phyloP scores from a whole-genome alignment of 768 basidiomycete species.

The Calocybe gangraenosa region DNA sequence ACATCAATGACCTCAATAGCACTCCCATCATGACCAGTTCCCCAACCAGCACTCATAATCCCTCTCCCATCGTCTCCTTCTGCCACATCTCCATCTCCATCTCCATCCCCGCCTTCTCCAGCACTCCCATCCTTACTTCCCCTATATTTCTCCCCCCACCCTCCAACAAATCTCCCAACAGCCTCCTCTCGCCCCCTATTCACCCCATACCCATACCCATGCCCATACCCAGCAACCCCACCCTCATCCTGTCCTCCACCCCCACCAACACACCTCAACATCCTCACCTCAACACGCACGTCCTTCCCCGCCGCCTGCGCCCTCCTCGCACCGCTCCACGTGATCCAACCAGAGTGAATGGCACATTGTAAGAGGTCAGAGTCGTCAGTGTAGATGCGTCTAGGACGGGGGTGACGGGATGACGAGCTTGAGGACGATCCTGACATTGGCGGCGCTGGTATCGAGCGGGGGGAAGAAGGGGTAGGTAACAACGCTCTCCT shows the following conservation, averaged over 20 bases:
- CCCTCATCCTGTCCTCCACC: conserved; percentile 20
- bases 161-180: conserved; percentile 43
- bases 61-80: conserved; percentile 56
- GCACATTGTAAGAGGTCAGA: conserved; percentile 69
- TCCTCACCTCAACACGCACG: conserved; percentile 34
- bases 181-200: conserved; percentile 33
- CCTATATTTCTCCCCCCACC: conserved; percentile 36
- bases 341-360: conserved; percentile 59
- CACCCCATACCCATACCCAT: conserved; percentile 1
- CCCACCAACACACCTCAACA: conserved; percentile 31
- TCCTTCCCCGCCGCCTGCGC: conserved; percentile 37
- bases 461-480: no score
- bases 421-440: conserved; percentile 6
- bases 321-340: conserved; percentile 38
- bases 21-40: conserved; percentile 74
- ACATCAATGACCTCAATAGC: conserved; percentile 68
- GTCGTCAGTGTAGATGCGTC: conserved; percentile 70
- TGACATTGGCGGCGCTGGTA: background rate
- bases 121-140: conserved; percentile 18
- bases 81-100: conserved; percentile 26
- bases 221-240: conserved; percentile 29
- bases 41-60: conserved; percentile 69
- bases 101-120: no score
- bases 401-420: conserved; percentile 21
- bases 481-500: no score